Percentiles rank a stretch among this genome's conserved stretches.
phyloP scores from a whole-genome alignment of 192 early-diverging fungal genomes.

The Backusella psychrophila region DNA sequence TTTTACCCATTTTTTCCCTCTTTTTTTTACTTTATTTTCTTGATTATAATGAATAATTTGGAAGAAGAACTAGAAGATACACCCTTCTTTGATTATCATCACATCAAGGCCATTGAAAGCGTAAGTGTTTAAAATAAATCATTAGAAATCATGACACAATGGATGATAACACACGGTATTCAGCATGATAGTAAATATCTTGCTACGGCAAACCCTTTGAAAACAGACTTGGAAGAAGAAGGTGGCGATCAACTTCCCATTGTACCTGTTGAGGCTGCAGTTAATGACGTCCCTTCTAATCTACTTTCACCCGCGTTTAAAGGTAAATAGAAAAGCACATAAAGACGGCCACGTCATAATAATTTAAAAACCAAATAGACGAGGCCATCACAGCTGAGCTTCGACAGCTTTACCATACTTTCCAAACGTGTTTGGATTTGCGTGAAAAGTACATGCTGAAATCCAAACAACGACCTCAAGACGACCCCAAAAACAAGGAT shows the following conservation, averaged over 20 bases:
- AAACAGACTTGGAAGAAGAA: background rate
- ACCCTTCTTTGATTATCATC: conserved; percentile 36
- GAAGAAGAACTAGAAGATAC: conserved; percentile 10
- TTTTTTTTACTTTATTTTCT: background rate
- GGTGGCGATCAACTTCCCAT: background rate
- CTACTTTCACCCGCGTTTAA: background rate
- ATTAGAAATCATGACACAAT: no score
- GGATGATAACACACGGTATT: background rate
- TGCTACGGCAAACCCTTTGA: background rate
- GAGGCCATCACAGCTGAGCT: conserved; percentile 58
- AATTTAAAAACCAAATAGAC: background rate
- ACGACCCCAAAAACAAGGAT: conserved; percentile 80
- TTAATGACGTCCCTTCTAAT: conserved; percentile 2
- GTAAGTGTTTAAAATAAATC: conserved; percentile 9
- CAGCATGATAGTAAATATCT: conserved; percentile 24
- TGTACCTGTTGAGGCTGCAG: background rate
- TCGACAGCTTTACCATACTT: conserved; percentile 52
- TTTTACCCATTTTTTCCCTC: conserved; percentile 1
- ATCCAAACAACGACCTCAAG: conserved; percentile 67
- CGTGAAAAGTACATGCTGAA: conserved; percentile 83
- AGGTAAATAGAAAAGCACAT: background rate
- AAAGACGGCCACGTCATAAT: no score
- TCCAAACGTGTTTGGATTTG: conserved; percentile 74
- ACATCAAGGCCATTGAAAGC: conserved; percentile 27
- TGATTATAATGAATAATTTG: background rate